A percentile compares a stretch with the other conserved stretches of the same genome.
phyloP scores from a whole-genome alignment of 2,329 filamentous ascomycete genomes.

The Aspergillus fumigatus region DNA sequence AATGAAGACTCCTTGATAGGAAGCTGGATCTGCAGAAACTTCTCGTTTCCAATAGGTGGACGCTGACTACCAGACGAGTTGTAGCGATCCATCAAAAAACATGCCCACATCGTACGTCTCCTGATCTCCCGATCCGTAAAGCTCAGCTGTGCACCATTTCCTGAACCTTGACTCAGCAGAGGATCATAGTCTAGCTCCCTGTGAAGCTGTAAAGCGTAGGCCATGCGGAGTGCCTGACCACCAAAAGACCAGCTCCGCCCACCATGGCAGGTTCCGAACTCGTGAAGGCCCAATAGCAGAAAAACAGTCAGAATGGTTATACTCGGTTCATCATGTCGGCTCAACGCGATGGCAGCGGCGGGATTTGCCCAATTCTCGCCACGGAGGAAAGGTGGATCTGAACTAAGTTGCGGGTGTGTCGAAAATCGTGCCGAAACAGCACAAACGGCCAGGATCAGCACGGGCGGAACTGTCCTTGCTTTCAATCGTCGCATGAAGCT shows the following conservation, averaged over 20 bases:
- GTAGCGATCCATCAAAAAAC: slow-evolving; percentile 95
- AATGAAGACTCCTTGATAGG: slow-evolving; percentile 89
- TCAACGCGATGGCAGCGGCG: slow-evolving; percentile 81
- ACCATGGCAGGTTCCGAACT: slow-evolving; percentile 95
- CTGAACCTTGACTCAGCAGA: slow-evolving; percentile 53
- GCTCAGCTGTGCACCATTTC: slow-evolving; percentile 62
- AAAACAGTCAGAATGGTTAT: slow-evolving; percentile 93
- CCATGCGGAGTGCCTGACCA: slow-evolving; percentile 94
- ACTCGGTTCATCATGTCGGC: slow-evolving; percentile 89
- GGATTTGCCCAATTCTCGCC: slow-evolving; percentile 87
- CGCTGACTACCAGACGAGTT: slow-evolving; percentile 93
- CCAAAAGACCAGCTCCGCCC: slow-evolving; percentile 94
- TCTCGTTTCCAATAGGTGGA: slow-evolving; percentile 85
- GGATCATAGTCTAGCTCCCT: slow-evolving; percentile 84
- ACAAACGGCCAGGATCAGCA: slow-evolving; percentile 88
- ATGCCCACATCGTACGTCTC: slow-evolving; percentile 94
- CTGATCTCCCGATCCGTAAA: slow-evolving; percentile 92
- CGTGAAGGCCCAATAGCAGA: slow-evolving; percentile 81
- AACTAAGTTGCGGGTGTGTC: slow-evolving; percentile 73
- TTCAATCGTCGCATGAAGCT: slow-evolving; percentile 86
- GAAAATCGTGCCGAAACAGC: slow-evolving; percentile 95
- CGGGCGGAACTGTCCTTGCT: slow-evolving; percentile 75
- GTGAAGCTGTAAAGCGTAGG: slow-evolving; percentile 90
- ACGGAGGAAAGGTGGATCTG: slow-evolving; percentile 73
- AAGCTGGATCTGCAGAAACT: slow-evolving; percentile 81